Percentiles rank a stretch among this genome's conserved stretches.
Conservation (phyloP, 495 filamentous ascomycete species). For the Aspergillus sclerotioniger region DNA sequence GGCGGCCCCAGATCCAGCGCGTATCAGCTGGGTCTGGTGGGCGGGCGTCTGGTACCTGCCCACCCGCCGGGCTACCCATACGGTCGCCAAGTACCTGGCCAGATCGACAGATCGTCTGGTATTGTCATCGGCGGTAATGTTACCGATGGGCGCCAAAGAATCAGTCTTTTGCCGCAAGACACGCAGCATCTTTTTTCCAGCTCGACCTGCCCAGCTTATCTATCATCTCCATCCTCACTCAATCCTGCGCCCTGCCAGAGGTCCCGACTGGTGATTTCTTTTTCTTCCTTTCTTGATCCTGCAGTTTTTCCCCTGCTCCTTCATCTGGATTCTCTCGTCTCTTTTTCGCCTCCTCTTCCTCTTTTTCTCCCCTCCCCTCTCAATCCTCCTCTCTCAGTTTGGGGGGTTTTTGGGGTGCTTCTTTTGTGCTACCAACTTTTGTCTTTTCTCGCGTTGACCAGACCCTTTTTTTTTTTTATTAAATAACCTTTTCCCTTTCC, state of each 20-base stretch:
- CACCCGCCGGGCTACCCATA: constrained; percentile 2
- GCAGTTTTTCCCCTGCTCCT: constrained; percentile 8
- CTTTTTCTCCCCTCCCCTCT: constrained; percentile 5
- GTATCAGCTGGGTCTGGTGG: constrained; percentile 6
- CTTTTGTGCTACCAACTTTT: constrained; percentile 13
- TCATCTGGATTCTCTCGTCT: neutral
- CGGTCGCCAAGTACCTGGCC: constrained; percentile 14
- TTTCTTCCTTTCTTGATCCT: constrained; percentile 8
- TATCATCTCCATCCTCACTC: constrained; percentile 17
- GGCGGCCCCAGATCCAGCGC: constrained; percentile 13
- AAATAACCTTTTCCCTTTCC: constrained; percentile 10
- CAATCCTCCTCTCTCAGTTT: neutral
- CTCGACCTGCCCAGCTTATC: constrained; percentile 22
- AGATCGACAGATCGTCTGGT: constrained; percentile 23
- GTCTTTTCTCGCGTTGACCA: constrained; percentile 1
- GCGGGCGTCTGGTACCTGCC: constrained; percentile 10
- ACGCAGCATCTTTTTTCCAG: constrained; percentile 27
- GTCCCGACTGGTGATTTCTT: neutral
- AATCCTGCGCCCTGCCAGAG: constrained; percentile 7
- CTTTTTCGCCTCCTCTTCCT: constrained; percentile 6
- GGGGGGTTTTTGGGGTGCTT: constrained; percentile 4
- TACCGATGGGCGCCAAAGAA: constrained; percentile 3
- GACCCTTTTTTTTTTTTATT: constrained; percentile 9
- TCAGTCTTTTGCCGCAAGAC: constrained; percentile 13
- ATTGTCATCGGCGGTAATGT: constrained; percentile 14